Percentiles rank a stretch among this genome's conserved stretches.
Conservation (phyloP, 345 rosid species). For the Salix udensis region DNA sequence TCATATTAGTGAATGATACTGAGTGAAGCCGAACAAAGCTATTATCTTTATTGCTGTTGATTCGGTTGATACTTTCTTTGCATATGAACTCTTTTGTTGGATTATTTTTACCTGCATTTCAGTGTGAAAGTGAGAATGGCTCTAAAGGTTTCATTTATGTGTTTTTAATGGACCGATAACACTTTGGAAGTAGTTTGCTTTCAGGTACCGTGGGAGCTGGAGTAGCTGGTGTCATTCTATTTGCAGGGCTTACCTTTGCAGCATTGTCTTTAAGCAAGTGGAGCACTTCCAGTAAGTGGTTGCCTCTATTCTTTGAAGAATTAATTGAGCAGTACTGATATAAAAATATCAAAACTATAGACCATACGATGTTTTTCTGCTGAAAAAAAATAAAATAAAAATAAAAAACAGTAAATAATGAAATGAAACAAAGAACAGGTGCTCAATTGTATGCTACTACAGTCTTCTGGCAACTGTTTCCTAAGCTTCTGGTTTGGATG, state of each 20-base stretch:
- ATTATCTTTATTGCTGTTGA: neutral
- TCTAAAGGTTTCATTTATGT: conserved; percentile 17
- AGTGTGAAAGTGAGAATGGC: neutral
- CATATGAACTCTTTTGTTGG: neutral
- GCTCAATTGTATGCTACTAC: neutral
- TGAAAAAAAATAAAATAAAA: neutral
- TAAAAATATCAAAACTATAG: neutral
- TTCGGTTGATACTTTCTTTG: neutral
- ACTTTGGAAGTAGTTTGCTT: conserved; percentile 59
- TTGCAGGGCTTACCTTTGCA: conserved; percentile 57
- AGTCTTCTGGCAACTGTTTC: neutral
- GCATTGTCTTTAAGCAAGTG: conserved; percentile 56
- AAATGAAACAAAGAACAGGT: neutral
- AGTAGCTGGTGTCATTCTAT: conserved; percentile 57
- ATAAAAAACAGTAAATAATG: neutral
- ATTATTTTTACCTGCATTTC: neutral
- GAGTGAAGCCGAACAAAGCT: neutral
- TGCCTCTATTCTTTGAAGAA: neutral
- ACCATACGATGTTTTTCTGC: neutral
- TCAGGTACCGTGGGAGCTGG: conserved; percentile 85
- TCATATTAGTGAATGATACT: neutral
- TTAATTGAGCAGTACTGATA: neutral
- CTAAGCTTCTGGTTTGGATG: neutral
- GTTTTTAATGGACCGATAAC: conserved; percentile 52
- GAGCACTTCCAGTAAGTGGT: conserved; percentile 53